Base-by-base conservation (phyloP, 345 rosid genomes). In the Gossypium arboreum region DNA sequence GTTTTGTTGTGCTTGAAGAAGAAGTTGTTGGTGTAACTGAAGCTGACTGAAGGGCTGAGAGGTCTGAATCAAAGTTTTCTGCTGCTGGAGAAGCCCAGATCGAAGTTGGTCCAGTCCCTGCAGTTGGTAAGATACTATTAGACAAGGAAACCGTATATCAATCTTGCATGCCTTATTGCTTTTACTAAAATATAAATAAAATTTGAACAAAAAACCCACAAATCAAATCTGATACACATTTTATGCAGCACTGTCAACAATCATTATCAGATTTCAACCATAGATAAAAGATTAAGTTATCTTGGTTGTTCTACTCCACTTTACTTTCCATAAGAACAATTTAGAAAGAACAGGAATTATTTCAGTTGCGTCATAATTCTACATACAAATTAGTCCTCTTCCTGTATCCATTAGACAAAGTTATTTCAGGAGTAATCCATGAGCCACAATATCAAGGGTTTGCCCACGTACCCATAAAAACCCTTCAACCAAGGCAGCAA, bases 91-190 rank as follows among this genome's bases (percentile, higher is more conserved):
- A 48, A 83, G 54, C 75, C 88, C 90, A 70, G 83, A 57, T 62
- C 79, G 76, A 70, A 88, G 76, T 78, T 84, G 92, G 78, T 88
- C 87, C 58, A 85, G 82, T 60, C 85, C 90, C 92, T 88, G 61
- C 74, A 13, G 73, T 52, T 68, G 13, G 47, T n/a, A 18, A 71
- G 74, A 71, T 54, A 41, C 7, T 11, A 51, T 50, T 16, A 69
- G 59, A 69, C 59, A 71, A 54, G 63, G 17, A 71, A 54, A 29
- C 11, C 2, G 0, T 55, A 54, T 16, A 51, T 51, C 45, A 29
- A 69, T 17, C 44, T 27, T 10, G 43, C 73, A 16, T 27, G 45
- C 44, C 16, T 16, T 51, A 9, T 51, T 69, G 27, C 43, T 4
- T 2, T 51, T 10, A 25, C 16, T 9, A 50, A 55, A n/a, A 55